These are phyloP conservation scores for Arthrobotrys pseudoclavata DNA, from an alignment of 2,329 filamentous ascomycete genomes.

Conservation along the genomic window DNA sequence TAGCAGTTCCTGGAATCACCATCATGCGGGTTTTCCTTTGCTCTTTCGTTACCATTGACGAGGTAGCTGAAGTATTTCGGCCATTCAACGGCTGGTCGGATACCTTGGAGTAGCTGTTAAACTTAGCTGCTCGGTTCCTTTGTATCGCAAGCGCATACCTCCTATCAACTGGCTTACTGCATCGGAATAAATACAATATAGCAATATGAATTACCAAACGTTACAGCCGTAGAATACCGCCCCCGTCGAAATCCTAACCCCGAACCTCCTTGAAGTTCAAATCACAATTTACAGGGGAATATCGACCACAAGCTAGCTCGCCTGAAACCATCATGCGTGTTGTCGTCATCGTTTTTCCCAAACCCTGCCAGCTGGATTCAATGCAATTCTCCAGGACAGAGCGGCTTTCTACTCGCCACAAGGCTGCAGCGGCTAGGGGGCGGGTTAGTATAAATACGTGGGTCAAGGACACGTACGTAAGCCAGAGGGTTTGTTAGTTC, in stretches of 20 bases:
- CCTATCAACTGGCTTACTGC: no score
- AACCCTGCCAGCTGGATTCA: background rate
- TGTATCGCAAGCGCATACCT: no score
- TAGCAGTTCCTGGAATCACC: background rate
- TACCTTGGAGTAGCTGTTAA: slow-evolving; percentile 2
- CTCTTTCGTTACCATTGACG: background rate
- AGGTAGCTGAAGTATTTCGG: background rate
- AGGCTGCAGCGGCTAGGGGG: background rate
- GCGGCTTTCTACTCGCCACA: background rate
- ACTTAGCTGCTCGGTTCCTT: slow-evolving; percentile 10
- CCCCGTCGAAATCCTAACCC: no score
- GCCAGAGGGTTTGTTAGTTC: background rate
- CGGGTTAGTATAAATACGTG: background rate
- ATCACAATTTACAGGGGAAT: no score
- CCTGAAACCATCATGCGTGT: slow-evolving; percentile 39
- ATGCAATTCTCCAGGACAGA: background rate
- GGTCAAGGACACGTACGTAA: background rate
- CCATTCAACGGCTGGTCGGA: slow-evolving; percentile 12
- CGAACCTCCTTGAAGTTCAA: no score
- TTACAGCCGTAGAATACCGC: no score
- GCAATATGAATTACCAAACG: no score
- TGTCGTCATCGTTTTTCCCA: slow-evolving; percentile 51
- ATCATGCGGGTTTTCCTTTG: background rate
- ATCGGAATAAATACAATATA: no score
- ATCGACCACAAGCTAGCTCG: no score